phyloP scores from a whole-genome alignment of 148 eudicot genomes.

The Linanthus parryae region DNA sequence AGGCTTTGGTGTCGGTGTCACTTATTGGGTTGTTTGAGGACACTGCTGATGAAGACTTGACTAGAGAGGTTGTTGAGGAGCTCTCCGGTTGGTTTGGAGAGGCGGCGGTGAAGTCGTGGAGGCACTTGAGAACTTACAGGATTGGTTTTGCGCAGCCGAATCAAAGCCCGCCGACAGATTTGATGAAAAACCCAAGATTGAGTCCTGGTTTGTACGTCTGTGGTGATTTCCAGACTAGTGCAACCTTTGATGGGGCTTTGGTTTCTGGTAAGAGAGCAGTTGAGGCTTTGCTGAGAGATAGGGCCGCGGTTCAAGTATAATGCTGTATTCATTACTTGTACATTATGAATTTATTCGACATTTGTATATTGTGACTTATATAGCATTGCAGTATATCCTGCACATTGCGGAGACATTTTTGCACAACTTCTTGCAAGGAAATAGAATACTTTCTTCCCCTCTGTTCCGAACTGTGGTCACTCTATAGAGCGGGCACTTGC shows the following conservation, averaged over 20 bases:
- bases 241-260: conserved; percentile 98
- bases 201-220: conserved; percentile 64
- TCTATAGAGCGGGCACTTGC: no score
- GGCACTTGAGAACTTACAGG: conserved; percentile 64
- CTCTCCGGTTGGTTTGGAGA: conserved; percentile 75
- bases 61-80: conserved; percentile 45
- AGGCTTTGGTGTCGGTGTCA: conserved; percentile 70
- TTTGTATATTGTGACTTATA: neutral
- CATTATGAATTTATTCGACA: neutral
- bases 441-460: no score
- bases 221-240: conserved; percentile 85
- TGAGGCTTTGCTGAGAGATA: conserved; percentile 70
- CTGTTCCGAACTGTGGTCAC: no score
- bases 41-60: conserved; percentile 48
- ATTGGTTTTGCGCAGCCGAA: conserved; percentile 81
- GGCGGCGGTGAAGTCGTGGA: conserved; percentile 57
- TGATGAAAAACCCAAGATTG: conserved; percentile 51
- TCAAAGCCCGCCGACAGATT: conserved; percentile 83
- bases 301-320: conserved; percentile 25
- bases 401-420: no score
- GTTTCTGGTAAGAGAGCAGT: conserved; percentile 82
- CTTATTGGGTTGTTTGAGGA: conserved; percentile 67
- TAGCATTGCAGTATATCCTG: no score
- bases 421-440: no score
- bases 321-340: conserved; percentile 4